Percentiles rank a stretch among this genome's conserved stretches.
phyloP scores from a whole-genome alignment of 1,139 yeast species.

The Protomyces gravidus region DNA sequence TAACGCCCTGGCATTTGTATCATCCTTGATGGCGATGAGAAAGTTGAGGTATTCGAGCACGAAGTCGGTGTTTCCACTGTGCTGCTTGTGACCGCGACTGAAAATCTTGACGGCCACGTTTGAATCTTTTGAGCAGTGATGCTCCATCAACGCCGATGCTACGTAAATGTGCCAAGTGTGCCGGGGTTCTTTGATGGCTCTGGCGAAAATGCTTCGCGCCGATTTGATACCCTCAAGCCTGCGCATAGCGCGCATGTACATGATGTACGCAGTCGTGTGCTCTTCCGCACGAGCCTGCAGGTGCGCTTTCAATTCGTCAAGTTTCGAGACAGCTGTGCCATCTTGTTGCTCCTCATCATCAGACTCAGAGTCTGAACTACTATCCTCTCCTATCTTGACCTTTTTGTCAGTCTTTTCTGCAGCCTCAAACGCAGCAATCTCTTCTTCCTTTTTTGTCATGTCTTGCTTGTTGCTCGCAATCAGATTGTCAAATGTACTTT shows the following conservation, averaged over 20 bases:
- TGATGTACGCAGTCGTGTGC: constrained; percentile 40
- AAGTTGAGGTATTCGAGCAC: constrained; percentile 68
- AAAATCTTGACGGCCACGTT: constrained; percentile 69
- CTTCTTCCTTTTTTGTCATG: constrained; percentile 31
- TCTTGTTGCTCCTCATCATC: constrained; percentile 5
- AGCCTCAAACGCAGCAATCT: constrained; percentile 37
- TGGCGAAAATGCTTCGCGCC: constrained; percentile 52
- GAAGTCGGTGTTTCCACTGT: constrained; percentile 52
- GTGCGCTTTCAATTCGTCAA: constrained; percentile 16
- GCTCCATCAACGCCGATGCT: constrained; percentile 75
- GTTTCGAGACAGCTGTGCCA: not conserved
- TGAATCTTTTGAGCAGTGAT: constrained; percentile 54
- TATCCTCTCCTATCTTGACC: constrained; percentile 4
- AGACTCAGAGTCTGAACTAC: not conserved
- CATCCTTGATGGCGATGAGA: constrained; percentile 66
- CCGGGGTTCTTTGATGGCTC: constrained; percentile 62
- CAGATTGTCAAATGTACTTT: constrained; percentile 50
- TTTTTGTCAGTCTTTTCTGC: constrained; percentile 6
- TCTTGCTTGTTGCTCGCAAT: constrained; percentile 41
- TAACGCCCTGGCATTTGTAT: constrained; percentile 73
- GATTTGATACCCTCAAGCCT: constrained; percentile 44
- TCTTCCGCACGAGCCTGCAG: constrained; percentile 36
- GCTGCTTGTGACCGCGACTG: constrained; percentile 70
- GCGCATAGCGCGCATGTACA: constrained; percentile 43
- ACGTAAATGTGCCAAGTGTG: constrained; percentile 74